Evolutionary conservation across 352 stramenopile species (phyloP), one percentile per base, ranked within the genome.

Genomic region (Phytophthora chlamydospora): DNA sequence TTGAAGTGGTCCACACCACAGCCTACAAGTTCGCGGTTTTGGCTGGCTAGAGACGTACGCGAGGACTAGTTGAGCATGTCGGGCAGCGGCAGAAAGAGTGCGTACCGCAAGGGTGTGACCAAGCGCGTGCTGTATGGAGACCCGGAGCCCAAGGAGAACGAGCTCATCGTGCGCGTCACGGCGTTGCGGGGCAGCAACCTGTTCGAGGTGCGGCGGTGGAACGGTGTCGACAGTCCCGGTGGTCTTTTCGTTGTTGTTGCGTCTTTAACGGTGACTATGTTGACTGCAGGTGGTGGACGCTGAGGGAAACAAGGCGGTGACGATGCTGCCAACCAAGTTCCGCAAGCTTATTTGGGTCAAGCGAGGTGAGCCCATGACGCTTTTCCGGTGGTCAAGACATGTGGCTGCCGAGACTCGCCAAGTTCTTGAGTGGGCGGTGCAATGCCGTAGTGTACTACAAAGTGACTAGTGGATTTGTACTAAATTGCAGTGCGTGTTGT

Each of bases 321-420:
- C 97, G 24, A 97, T 99, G 73, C 80, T 99, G 59, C 97, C 96
- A 14, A 98, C 96, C 36, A 98, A 98, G 67, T 99, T 99, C 76
- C 90, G 95, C 59, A 99, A 99, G 80, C 84, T 99, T 27, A 98
- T 99, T 45, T 99, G 97, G 97, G 93, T 99, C 45, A 99, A 99
- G 78, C 85, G 96, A 47, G 83, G 80, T 88, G 42, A 19, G 24
- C 48, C 27, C 4, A 9, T 42, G 12, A 16, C 7, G 2, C 5
- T 21, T 31, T 35, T 31, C 13, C 9, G n/a, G 12, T 52, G 14
- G 31, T 51, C 12, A 2, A 31, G 27, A 31, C 24, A 4, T 6
- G 9, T 24, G 21, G 6, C 32, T 60, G 4, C 3, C 12, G 14
- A 11, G 44, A 31, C 17, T 53, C n/a, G n/a, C 7, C 3, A 16